A percentile compares a stretch with the other conserved stretches of the same genome.
These are phyloP conservation scores for Amaranthus palmeri DNA, from an alignment of 148 eudicot species.

Conservation along the genomic window DNA sequence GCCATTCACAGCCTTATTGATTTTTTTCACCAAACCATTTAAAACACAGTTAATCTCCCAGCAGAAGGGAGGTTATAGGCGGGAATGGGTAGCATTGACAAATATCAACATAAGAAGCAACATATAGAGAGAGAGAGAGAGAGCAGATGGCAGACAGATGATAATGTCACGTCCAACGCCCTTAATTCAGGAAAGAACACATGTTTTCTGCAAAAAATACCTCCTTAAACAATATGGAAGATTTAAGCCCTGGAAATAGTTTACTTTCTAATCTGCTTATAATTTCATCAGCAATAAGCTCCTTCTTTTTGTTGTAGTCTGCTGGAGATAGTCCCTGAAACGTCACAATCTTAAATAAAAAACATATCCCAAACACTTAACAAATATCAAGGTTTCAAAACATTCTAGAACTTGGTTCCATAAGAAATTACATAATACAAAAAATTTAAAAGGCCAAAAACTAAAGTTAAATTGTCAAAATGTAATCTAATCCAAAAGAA, in stretches of 20 bases:
- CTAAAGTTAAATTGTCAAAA: background rate
- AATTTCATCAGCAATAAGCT: constrained; percentile 69
- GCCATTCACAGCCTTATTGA: background rate
- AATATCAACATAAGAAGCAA: background rate
- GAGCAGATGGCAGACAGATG: background rate
- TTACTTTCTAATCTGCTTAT: constrained; percentile 83
- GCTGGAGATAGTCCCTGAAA: constrained; percentile 64
- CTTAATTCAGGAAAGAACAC: background rate
- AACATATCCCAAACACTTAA: background rate
- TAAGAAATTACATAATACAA: background rate
- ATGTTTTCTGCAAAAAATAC: constrained; percentile 26
- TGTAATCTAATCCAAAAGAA: background rate
- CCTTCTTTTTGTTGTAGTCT: constrained; percentile 82
- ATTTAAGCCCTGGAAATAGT: constrained; percentile 86
- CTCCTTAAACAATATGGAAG: constrained; percentile 79
- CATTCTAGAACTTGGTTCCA: constrained; percentile 1
- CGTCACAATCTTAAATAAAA: constrained; percentile 2
- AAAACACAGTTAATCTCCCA: background rate
- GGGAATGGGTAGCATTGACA: background rate
- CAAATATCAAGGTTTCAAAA: constrained; percentile 5
- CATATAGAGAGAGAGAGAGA: background rate
- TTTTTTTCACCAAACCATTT: background rate
- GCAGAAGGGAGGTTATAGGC: background rate
- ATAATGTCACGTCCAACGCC: background rate
- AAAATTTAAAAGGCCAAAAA: background rate